Percentiles rank a stretch among this genome's conserved stretches.
These are phyloP conservation scores for Acrocalymma vagum DNA, from an alignment of 2,329 filamentous ascomycete species.

Conservation along the genomic window DNA sequence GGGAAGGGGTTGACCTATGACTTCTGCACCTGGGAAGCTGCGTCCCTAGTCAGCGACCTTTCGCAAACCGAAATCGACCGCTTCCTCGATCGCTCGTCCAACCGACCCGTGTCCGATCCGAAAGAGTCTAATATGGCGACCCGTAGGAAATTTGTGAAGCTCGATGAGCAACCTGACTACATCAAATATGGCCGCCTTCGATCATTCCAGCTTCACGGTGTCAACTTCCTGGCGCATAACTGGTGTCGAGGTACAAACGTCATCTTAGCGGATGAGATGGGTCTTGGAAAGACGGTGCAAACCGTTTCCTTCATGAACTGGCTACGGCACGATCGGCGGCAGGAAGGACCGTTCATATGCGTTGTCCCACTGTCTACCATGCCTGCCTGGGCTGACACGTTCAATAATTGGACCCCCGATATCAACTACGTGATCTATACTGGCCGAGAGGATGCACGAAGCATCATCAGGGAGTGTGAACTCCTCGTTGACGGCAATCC, in stretches of 20 bases:
- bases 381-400: slow-evolving; percentile 97
- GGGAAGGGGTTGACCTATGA: slow-evolving; percentile 92
- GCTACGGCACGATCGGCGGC: slow-evolving; percentile 86
- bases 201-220: slow-evolving; percentile 90
- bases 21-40: slow-evolving; percentile 91
- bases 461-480: slow-evolving; percentile 89
- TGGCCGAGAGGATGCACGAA: slow-evolving; percentile 85
- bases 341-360: slow-evolving; percentile 95
- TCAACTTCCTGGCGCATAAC: slow-evolving; percentile 96
- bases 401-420: slow-evolving; percentile 95
- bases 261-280: slow-evolving; percentile 98
- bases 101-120: slow-evolving; percentile 81
- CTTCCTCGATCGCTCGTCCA: slow-evolving; percentile 83
- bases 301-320: slow-evolving; percentile 97
- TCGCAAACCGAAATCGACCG: slow-evolving; percentile 92
- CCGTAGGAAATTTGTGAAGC: slow-evolving; percentile 60
- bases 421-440: slow-evolving; percentile 97
- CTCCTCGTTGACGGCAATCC: slow-evolving; percentile 85
- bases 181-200: slow-evolving; percentile 85
- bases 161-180: slow-evolving; percentile 85
- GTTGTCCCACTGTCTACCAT: slow-evolving; percentile 98
- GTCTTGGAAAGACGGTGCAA: slow-evolving; percentile 96
- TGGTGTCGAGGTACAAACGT: slow-evolving; percentile 96
- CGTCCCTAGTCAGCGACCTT: slow-evolving; percentile 75
- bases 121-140: slow-evolving; percentile 79